Evolutionary conservation across 164 flowering plant genomes (phyloP), one percentile per base, ranked within the genome.

Genomic region (Echeveria elegans): DNA sequence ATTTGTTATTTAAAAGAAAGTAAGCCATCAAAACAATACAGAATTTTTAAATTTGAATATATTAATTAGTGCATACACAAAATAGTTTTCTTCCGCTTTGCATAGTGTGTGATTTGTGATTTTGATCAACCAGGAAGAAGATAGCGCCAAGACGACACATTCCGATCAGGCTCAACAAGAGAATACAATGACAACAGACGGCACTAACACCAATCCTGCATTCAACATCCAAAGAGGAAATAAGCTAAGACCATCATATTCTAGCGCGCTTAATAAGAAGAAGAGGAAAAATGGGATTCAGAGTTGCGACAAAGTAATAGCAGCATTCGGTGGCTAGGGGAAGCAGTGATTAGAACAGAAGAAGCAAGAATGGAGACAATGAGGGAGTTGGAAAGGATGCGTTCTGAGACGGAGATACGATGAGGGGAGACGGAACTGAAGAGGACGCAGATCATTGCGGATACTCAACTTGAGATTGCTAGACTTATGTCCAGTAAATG

Each of bases 381-480:
- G 89, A 83, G 72, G 62, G 97, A 93, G 75, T 37, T 93, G 34
- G 98, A 90, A 81, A 88, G 69, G 38, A 90, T 89, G 83, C 83
- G 98, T 71, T 81, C 75, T 1, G 97, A 93, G 64, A 82, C 91
- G 1, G 97, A 93, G 74, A 83, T 85, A 4, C 86, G 79, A 78
- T 80, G 87, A 74, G 89, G 80, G 2, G 94, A 88, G 64, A 79
- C 89, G 82, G 98, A 93, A 50, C 85, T 90, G 3, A 90, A 86
- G 72, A 63, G 89, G 68, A 90, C 96, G 0, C 87, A 87, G 77
- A 89, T 93, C 72, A 83, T 93, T 4, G 97, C 96, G 36, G 85
- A 81, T 52, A 90, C 96, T 8, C 94, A 90, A 66, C 69, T 93
- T 71, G 86, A 93, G 82, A 90, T 93, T 61, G 97, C 97, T 24